Conservation (phyloP, 805 yeast genomes). For the Ogataea zsoltii region DNA sequence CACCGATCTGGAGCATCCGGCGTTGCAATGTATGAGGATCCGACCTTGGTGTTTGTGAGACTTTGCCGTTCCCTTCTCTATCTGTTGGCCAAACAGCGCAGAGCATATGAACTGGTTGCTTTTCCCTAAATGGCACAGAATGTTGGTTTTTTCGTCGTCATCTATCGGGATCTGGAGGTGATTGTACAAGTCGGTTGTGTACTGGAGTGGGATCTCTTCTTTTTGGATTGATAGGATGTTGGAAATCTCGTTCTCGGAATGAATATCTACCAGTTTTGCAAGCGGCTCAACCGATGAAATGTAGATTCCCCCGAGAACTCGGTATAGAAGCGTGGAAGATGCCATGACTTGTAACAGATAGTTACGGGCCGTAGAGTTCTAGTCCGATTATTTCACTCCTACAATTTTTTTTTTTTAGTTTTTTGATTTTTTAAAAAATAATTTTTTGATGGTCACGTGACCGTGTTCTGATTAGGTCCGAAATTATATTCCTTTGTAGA, state of each 20-base stretch:
- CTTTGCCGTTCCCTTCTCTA: conserved; percentile 18
- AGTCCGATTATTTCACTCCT: too few species aligned
- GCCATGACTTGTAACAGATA: too few species aligned
- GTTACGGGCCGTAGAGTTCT: too few species aligned
- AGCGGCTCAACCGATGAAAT: conserved; percentile 74
- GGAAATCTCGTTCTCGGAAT: conserved; percentile 55
- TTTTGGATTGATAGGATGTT: conserved; percentile 72
- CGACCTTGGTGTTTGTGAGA: conserved; percentile 42
- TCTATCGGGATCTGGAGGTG: conserved; percentile 66
- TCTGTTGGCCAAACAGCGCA: conserved; percentile 52
- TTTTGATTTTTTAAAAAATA: not conserved
- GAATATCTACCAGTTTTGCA: conserved; percentile 50
- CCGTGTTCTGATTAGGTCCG: not conserved
- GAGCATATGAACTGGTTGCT: conserved; percentile 66
- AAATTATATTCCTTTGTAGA: not conserved
- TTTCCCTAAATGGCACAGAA: conserved; percentile 60
- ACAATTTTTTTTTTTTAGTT: not conserved
- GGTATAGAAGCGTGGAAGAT: conserved; percentile 33
- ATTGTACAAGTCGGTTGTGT: conserved; percentile 45
- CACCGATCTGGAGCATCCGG: conserved; percentile 52
- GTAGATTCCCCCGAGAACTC: conserved; percentile 80
- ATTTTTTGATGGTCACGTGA: not conserved
- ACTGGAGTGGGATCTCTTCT: conserved; percentile 58
- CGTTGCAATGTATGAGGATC: conserved; percentile 54
- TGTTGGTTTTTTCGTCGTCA: conserved; percentile 68